A percentile compares a stretch with the other conserved stretches of the same genome.
phyloP scores from a whole-genome alignment of 2,329 filamentous ascomycete species.

The Fusarium euwallaceae region DNA sequence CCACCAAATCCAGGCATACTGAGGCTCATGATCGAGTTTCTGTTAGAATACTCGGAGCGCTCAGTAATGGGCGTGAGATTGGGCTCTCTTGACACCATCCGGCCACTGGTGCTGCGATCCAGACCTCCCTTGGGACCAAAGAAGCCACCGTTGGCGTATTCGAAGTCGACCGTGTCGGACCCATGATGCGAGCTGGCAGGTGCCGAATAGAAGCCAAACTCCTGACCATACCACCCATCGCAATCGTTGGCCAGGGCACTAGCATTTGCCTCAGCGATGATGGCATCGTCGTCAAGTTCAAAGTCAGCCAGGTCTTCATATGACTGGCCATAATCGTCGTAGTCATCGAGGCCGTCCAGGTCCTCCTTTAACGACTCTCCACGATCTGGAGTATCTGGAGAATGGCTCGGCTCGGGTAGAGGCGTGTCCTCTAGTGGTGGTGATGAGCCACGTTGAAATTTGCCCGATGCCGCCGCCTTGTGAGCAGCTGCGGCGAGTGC shows the following conservation, averaged over 20 bases:
- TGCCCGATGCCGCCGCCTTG: conserved; percentile 80
- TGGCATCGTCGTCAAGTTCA: conserved; percentile 85
- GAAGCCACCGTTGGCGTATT: conserved; percentile 86
- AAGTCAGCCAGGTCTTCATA: conserved; percentile 77
- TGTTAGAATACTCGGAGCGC: conserved; percentile 93
- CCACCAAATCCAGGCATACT: conserved; percentile 57
- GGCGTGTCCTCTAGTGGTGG: conserved; percentile 51
- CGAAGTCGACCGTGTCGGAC: conserved; percentile 58
- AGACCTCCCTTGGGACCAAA: conserved; percentile 82
- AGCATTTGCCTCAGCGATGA: conserved; percentile 95
- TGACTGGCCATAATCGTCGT: conserved; percentile 61
- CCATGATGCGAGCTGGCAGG: conserved; percentile 60
- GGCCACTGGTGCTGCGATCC: conserved; percentile 79
- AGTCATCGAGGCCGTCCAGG: conserved; percentile 55
- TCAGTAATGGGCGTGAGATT: conserved; percentile 97
- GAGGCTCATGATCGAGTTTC: conserved; percentile 89
- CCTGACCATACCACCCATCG: conserved; percentile 94
- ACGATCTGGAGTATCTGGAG: conserved; percentile 23
- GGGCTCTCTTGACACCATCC: conserved; percentile 82
- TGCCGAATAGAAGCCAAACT: conserved; percentile 94
- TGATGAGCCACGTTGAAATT: conserved; percentile 74
- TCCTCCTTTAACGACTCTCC: conserved; percentile 49
- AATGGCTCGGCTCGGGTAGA: conserved; percentile 25
- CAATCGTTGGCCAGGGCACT: conserved; percentile 92
- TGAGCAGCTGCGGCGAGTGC: conserved; percentile 86